Percentiles rank a stretch among this genome's conserved stretches.
phyloP scores from a whole-genome alignment of 164 flowering plant genomes.

The Houttuynia cordata region DNA sequence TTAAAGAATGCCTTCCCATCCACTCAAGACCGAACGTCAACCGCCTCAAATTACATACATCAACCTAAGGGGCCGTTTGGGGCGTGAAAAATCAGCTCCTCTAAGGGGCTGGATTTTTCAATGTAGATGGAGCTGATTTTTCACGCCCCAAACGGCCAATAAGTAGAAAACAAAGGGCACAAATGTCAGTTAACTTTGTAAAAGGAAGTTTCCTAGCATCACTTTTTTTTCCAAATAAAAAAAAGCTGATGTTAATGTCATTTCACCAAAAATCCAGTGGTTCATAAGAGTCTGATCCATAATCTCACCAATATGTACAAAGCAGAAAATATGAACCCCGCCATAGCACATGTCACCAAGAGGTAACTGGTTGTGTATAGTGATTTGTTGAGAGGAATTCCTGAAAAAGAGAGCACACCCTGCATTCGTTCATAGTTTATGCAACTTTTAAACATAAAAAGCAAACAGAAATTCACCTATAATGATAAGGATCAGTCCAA shows the following conservation, averaged over 20 bases:
- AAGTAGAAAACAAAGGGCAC: conserved; percentile 2
- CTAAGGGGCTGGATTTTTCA: too few relatives aligned
- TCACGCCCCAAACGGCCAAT: too few relatives aligned
- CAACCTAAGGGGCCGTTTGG: too few relatives aligned
- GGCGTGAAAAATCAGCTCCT: too few relatives aligned
- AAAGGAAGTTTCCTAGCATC: too few relatives aligned
- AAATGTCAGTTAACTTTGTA: not conserved
- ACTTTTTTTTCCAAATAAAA: not conserved
- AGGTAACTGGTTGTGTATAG: conserved; percentile 53
- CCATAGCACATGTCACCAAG: conserved; percentile 48
- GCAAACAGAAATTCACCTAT: conserved; percentile 29
- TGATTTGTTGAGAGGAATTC: conserved; percentile 55
- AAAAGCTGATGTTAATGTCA: not conserved
- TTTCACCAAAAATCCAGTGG: not conserved
- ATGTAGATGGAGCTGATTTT: too few relatives aligned
- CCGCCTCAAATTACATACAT: conserved; percentile 36
- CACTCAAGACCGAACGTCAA: conserved; percentile 36
- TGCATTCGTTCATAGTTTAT: conserved; percentile 1
- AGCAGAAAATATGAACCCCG: conserved; percentile 46
- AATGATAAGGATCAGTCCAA: conserved; percentile 32
- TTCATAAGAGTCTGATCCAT: not conserved
- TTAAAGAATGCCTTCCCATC: conserved; percentile 60
- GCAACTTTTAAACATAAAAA: not conserved
- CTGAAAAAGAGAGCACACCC: conserved; percentile 20
- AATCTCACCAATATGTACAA: conserved; percentile 49